phyloP scores from a whole-genome alignment of 169 alveolate species.

The Plasmodium yoelii region DNA sequence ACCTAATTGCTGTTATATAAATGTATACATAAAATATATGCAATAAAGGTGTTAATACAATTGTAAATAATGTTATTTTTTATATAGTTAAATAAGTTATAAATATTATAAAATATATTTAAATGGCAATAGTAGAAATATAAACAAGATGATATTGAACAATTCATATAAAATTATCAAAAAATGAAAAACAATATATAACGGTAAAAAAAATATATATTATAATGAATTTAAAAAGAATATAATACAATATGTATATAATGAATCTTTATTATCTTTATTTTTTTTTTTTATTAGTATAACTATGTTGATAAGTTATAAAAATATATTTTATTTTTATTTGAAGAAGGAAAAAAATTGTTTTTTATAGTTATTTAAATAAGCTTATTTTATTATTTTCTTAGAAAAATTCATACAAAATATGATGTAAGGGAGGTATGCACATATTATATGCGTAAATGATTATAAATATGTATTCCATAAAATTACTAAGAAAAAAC shows the following conservation, averaged over 20 bases:
- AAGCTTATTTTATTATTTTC: not conserved
- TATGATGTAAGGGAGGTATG: not conserved
- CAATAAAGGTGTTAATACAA: too few species aligned
- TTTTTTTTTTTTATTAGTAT: slow-evolving; percentile 3
- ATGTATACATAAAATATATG: too few species aligned
- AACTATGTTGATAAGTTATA: not conserved
- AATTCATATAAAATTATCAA: too few species aligned
- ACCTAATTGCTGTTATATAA: too few species aligned
- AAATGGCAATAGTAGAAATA: too few species aligned
- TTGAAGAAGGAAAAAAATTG: not conserved
- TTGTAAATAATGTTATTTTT: too few species aligned
- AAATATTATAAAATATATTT: too few species aligned
- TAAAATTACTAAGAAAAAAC: not conserved
- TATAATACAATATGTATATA: not conserved
- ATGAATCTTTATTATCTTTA: not conserved
- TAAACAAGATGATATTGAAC: too few species aligned
- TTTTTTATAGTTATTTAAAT: not conserved
- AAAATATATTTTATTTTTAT: not conserved
- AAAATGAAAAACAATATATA: too few species aligned
- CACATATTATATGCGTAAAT: not conserved
- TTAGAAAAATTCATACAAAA: slow-evolving; percentile 10
- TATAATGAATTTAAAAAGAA: too few species aligned
- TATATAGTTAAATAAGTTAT: too few species aligned
- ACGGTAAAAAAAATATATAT: too few species aligned
- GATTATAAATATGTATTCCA: not conserved